These are phyloP conservation scores for Paecilomyces sp. DNA, from an alignment of 2,329 filamentous ascomycete species.

Conservation along the genomic window DNA sequence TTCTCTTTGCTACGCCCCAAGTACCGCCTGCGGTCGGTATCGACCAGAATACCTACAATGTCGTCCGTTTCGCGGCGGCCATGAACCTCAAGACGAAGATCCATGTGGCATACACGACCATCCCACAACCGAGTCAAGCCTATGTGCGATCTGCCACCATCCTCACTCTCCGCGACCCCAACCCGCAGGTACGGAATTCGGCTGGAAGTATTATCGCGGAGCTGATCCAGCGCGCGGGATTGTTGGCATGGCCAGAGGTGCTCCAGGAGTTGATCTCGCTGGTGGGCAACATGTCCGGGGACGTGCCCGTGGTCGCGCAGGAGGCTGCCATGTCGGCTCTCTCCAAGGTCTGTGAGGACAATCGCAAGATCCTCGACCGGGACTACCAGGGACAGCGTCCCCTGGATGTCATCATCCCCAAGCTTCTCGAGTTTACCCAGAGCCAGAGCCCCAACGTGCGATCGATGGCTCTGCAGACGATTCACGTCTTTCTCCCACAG, in stretches of 20 bases:
- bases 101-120: slow-evolving; percentile 64
- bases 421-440: slow-evolving; percentile 79
- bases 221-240: slow-evolving; percentile 72
- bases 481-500: slow-evolving; percentile 86
- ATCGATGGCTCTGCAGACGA: slow-evolving; percentile 68
- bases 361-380: slow-evolving; percentile 74
- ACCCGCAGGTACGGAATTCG: slow-evolving; percentile 75
- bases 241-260: slow-evolving; percentile 86
- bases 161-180: slow-evolving; percentile 71
- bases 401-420: slow-evolving; percentile 80
- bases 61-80: slow-evolving; percentile 78
- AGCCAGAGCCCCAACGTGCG: slow-evolving; percentile 71
- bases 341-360: slow-evolving; percentile 95
- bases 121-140: slow-evolving; percentile 63
- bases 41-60: slow-evolving; percentile 59
- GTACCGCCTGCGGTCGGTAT: slow-evolving; percentile 48
- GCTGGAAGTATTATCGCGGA: slow-evolving; percentile 93
- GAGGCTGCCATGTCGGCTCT: slow-evolving; percentile 92
- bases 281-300: slow-evolving; percentile 64
- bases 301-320: slow-evolving; percentile 64
- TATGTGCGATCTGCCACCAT: slow-evolving; percentile 77
- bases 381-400: slow-evolving; percentile 86
- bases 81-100: slow-evolving; percentile 97
- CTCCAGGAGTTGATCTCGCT: slow-evolving; percentile 74
- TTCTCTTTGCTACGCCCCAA: slow-evolving; percentile 69